Base-by-base conservation (phyloP, 768 basidiomycete species). In the Panus rudis region DNA sequence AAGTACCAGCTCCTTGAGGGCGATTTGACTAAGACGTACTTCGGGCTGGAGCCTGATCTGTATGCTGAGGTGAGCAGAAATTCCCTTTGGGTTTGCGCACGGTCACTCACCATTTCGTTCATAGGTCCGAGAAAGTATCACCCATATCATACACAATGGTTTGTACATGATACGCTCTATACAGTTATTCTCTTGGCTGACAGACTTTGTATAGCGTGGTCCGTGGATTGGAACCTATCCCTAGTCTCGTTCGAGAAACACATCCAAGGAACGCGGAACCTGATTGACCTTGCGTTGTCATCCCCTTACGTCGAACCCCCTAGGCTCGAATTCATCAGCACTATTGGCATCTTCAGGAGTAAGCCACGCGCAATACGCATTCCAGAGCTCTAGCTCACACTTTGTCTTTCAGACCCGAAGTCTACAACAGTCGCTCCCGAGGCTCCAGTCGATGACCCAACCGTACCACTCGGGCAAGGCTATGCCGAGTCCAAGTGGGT, bases 401-500 rank as follows among this genome's bases (percentile, higher is more conserved):
- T 6, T 13, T 24, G 26, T 39, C 7, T 20, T 12, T 12, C 20
- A 39, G 23, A 19, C 16, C 13, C 21, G 28, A 17, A 14, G 21
- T 17, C 12, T 31, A 6, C 17, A 8, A 27, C n/a, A 5, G 12
- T 12, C 24, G n/a, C 30, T 19, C 19, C 17, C 17, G 45, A 47
- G 22, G 45, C 32, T 20, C 40, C 21, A 4, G 26, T 34, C 31
- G 14, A 12, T 8, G 27, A 48, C 19, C 37, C 35, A 4, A 22
- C 10, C n/a, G 39, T 55, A 4, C 48, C 61, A n/a, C 37, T 59
- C 37, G 62, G 59, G 2, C 51, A 43, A 12, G 70, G 70, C 3
- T 72, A 72, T 47, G 50, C 52, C 14, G 67, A 69, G 30, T 53
- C 54, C 32, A 65, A 65, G 47, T 65, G 59, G 60, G 60, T 72